A percentile compares a stretch with the other conserved stretches of the same genome.
phyloP scores from a whole-genome alignment of 495 filamentous ascomycete genomes.

The Tuber borchii region DNA sequence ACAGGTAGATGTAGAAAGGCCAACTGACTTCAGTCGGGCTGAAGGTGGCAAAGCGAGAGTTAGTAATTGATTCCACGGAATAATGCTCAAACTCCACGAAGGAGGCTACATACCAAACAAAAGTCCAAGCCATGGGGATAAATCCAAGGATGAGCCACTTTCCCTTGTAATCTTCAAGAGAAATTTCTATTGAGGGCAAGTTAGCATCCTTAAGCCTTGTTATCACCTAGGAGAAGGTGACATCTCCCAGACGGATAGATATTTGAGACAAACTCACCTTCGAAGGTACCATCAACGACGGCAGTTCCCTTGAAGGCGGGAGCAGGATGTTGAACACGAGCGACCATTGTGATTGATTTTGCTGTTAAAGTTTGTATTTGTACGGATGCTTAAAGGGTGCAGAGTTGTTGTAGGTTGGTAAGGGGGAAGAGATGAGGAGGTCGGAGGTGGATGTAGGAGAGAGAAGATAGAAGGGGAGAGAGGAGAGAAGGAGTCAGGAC shows the following conservation, averaged over 20 bases:
- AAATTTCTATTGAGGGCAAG: constrained; percentile 42
- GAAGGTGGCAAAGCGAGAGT: constrained; percentile 20
- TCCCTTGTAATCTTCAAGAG: constrained; percentile 46
- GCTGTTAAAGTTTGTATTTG: constrained; percentile 8
- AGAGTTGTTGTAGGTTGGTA: background rate
- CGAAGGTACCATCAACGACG: constrained; percentile 48
- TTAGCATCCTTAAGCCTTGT: background rate
- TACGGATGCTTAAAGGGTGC: background rate
- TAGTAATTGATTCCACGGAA: constrained; percentile 9
- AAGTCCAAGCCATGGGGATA: constrained; percentile 53
- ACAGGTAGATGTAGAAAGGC: constrained; percentile 9
- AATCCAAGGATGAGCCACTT: constrained; percentile 51
- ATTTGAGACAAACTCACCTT: constrained; percentile 44
- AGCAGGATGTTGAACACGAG: constrained; percentile 51
- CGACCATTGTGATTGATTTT: constrained; percentile 38
- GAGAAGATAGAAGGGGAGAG: background rate
- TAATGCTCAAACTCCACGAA: background rate
- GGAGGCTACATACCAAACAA: constrained; percentile 45
- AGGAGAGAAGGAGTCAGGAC: background rate
- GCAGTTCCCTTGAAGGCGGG: constrained; percentile 50
- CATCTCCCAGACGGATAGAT: constrained; percentile 7
- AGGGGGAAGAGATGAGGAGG: constrained; percentile 14
- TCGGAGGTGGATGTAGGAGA: constrained; percentile 6
- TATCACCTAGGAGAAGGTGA: background rate
- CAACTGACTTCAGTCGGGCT: constrained; percentile 45